Percentiles rank a stretch among this genome's conserved stretches.
Conservation (phyloP, 768 basidiomycete species). For the Russula olivacea region DNA sequence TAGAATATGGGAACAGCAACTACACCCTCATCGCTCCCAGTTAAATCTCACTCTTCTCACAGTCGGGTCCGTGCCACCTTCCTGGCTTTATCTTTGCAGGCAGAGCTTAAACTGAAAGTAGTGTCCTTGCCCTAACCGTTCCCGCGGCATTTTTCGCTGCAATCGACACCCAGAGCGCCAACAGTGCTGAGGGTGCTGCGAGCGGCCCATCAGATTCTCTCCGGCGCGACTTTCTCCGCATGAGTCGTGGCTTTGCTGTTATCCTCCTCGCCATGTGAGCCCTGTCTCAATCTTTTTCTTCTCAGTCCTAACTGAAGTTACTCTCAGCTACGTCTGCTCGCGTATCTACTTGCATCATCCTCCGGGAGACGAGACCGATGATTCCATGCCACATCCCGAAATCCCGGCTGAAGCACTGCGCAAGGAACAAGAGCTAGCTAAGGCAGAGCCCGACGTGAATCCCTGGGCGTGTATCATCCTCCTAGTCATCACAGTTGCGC, state of each 20-base stretch:
- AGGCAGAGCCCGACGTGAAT: constrained; percentile 52
- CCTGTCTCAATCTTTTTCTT: constrained; percentile 2
- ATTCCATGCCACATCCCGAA: constrained; percentile 35
- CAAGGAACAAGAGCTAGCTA: constrained; percentile 38
- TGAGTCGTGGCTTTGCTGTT: constrained; percentile 62
- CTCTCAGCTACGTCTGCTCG: constrained; percentile 53
- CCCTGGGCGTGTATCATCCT: constrained; percentile 56
- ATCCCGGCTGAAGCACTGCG: constrained; percentile 32
- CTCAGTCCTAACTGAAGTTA: constrained; percentile 3
- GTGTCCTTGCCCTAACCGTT: constrained; percentile 56
- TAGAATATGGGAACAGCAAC: constrained; percentile 57
- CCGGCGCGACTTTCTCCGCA: constrained; percentile 45
- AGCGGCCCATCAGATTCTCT: constrained; percentile 39
- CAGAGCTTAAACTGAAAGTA: constrained; percentile 26
- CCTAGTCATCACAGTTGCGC: constrained; percentile 45
- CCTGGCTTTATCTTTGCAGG: background rate
- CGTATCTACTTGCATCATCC: constrained; percentile 68
- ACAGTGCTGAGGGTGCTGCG: constrained; percentile 20
- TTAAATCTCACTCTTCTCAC: constrained; percentile 65
- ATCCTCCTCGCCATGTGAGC: constrained; percentile 55
- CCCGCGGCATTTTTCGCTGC: constrained; percentile 67
- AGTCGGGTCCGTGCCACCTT: constrained; percentile 46
- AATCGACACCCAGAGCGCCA: constrained; percentile 38
- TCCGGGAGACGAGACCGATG: constrained; percentile 53
- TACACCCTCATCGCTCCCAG: constrained; percentile 59